Evolutionary conservation across 106 monocot species (phyloP).

Genomic region (Platanthera zijinensis): DNA sequence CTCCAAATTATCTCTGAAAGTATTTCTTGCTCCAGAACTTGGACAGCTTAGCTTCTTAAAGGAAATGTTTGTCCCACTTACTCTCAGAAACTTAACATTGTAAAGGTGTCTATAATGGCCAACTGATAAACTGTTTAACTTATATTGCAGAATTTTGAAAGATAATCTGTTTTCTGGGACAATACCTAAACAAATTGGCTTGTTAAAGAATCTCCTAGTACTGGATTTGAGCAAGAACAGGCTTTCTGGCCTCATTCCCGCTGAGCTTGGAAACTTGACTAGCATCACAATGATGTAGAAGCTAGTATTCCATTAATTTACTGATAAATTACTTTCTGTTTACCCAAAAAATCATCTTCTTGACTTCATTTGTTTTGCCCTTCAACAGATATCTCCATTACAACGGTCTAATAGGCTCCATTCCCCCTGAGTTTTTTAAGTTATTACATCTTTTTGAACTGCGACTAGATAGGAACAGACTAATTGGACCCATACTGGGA

Average conservation of each 20-base stretch:
- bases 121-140: background rate
- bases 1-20: conserved; percentile 65
- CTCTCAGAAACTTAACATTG: background rate
- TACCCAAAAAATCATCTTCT: background rate
- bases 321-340: background rate
- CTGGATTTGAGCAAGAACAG: conserved; percentile 59
- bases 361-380: background rate
- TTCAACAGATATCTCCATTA: conserved; percentile 60
- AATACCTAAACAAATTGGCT: conserved; percentile 74
- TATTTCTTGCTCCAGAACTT: conserved; percentile 68
- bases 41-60: conserved; percentile 46
- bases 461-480: conserved; percentile 66
- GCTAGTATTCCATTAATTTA: background rate
- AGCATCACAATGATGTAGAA: conserved; percentile 64
- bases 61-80: conserved; percentile 50
- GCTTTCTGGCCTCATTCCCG: conserved; percentile 49
- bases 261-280: conserved; percentile 45
- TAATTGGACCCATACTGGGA: conserved; percentile 56
- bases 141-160: conserved; percentile 49
- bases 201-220: conserved; percentile 46
- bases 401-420: conserved; percentile 61
- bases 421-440: conserved; percentile 59
- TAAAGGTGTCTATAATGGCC: background rate
- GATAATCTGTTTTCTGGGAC: conserved; percentile 58
- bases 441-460: conserved; percentile 64